Evolutionary conservation across 331 rosid genomes (phyloP).

Genomic region (Acacia pycnantha): DNA sequence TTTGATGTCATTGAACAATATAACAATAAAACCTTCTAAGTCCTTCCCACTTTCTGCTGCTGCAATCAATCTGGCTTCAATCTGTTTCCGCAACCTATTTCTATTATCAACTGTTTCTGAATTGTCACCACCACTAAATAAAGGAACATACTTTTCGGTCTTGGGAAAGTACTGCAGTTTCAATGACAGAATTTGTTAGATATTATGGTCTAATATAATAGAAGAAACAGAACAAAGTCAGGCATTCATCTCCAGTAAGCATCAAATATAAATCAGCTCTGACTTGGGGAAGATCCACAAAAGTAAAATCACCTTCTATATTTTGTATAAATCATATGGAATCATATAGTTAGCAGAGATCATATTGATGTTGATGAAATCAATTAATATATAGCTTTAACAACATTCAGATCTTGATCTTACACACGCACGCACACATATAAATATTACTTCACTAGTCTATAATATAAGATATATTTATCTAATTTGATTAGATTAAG

Average conservation of each 20-base stretch:
- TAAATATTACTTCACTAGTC: neutral
- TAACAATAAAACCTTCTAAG: conserved; percentile 69
- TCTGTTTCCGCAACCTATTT: conserved; percentile 78
- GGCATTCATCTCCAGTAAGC: neutral
- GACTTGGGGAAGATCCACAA: neutral
- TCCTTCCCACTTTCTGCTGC: conserved; percentile 96
- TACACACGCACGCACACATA: neutral
- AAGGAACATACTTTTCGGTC: conserved; percentile 87
- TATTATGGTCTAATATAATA: neutral
- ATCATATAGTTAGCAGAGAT: neutral
- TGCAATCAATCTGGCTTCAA: conserved; percentile 73
- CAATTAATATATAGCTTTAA: neutral
- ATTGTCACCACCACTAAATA: conserved; percentile 75
- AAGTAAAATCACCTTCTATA: neutral
- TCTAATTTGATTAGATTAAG: no score
- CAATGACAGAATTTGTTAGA: conserved; percentile 18
- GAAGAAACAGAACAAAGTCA: neutral
- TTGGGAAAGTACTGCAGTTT: conserved; percentile 90
- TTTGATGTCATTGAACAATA: neutral
- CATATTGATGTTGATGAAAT: neutral
- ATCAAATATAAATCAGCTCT: neutral
- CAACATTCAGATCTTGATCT: neutral
- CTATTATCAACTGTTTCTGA: conserved; percentile 64
- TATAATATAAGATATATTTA: no score
- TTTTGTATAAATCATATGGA: neutral